Evolutionary conservation across 2,329 filamentous ascomycete genomes (phyloP), one percentile per base, ranked within the genome.

Genomic region (Bisporella sp.): DNA sequence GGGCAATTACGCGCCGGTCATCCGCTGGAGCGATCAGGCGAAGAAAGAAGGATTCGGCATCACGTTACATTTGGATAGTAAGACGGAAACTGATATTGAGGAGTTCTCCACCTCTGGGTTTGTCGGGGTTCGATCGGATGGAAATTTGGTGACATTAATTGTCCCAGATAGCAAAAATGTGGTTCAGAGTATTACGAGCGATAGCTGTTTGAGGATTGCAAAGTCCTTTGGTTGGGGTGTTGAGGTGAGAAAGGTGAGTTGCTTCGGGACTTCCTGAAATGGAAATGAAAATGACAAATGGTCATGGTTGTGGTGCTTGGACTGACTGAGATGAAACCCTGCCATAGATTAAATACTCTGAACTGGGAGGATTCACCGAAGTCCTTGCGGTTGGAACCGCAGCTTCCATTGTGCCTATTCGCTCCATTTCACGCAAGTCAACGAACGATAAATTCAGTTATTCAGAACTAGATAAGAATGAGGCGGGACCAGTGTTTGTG

Each of bases 71-170:
- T 73, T 97, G 49, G 93, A 97, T 70, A 93, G 87, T 67, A 83
- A 84, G 63, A 87, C 81, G 7, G 80, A 91, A 59, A 85, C 81
- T 53, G 89, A 95, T 67, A 81, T 99, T 55, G 92, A 99, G 63
- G 92, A 99, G 75, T 99, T 97, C 66, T 93, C 87, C 59, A 97
- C 93, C 0, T 90, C 85, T 56, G 92, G 89, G 1, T 97, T 99
- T 68, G 86, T 97, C 57, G 93, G 90, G 4, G 85, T 88, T 5
- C 74, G 81, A 41, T 78, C 76, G 4, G 75, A 75, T 3, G 59
- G 59, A 6, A 57, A 60, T 13, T 50, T 73, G 31, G 52, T 59
- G 28, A 62, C 59, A 7, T 40, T 97, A 3, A 83, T 95, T 5
- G 84, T 93, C n/a, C 91, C 92, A 0, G 87, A 95, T 68, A 92